A percentile compares a stretch with the other conserved stretches of the same genome.
Conservation (phyloP, 2,329 filamentous ascomycete species). For the Apiospora malaysiana region DNA sequence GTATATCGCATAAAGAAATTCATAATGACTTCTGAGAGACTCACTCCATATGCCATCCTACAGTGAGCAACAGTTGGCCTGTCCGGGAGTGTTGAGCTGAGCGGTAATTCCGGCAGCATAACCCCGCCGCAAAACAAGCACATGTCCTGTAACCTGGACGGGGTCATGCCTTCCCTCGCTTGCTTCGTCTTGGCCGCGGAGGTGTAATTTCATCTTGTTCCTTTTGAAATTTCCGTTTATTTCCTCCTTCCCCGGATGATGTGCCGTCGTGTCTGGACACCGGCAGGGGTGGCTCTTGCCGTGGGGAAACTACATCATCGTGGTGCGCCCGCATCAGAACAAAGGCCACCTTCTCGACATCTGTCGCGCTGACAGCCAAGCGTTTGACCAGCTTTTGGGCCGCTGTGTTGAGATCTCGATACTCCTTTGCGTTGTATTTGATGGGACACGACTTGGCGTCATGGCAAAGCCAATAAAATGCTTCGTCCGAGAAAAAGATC, state of each 20-base stretch:
- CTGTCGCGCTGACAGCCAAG: constrained; percentile 61
- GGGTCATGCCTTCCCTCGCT: not conserved
- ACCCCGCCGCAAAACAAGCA: not conserved
- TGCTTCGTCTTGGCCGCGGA: constrained; percentile 5
- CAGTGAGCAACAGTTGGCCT: not conserved
- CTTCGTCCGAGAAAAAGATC: constrained; percentile 83
- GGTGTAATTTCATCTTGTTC: not conserved
- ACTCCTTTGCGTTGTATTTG: constrained; percentile 76
- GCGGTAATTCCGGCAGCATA: not conserved
- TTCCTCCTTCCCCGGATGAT: not conserved
- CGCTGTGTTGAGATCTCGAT: constrained; percentile 57
- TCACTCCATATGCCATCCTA: not conserved
- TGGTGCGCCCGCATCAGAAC: constrained; percentile 60
- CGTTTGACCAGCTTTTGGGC: constrained; percentile 51
- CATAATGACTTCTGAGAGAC: not conserved
- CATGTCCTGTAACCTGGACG: not conserved
- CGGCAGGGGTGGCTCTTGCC: constrained; percentile 7
- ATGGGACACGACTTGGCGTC: constrained; percentile 57
- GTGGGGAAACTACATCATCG: not conserved
- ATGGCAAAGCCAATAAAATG: constrained; percentile 74
- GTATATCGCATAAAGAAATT: not conserved
- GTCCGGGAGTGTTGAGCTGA: not conserved
- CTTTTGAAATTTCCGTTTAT: not conserved
- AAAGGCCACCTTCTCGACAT: constrained; percentile 74
- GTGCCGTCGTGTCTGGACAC: not conserved